Evolutionary conservation across 2,329 filamentous ascomycete genomes (phyloP).

Genomic region (Alternaria brassicicola): DNA sequence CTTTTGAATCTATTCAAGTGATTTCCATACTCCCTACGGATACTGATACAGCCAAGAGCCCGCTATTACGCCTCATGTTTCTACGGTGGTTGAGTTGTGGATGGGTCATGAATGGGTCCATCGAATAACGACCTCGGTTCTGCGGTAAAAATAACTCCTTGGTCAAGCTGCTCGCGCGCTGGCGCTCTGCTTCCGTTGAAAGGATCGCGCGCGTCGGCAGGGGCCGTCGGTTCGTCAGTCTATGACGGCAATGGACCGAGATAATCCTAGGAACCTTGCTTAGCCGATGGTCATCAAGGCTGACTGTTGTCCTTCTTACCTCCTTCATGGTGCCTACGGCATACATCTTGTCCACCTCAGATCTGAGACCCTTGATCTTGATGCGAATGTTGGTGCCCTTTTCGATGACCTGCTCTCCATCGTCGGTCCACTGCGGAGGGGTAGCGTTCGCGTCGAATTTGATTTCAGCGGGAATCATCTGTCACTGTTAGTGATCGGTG

Average conservation of each 20-base stretch:
- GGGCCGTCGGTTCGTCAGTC: background rate
- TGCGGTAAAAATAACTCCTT: background rate
- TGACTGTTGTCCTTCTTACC: constrained; percentile 39
- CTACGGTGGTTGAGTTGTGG: background rate
- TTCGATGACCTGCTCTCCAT: constrained; percentile 91
- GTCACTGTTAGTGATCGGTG: constrained; percentile 32
- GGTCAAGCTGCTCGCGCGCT: background rate
- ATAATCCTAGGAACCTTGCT: constrained; percentile 43
- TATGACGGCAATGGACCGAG: constrained; percentile 46
- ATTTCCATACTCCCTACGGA: background rate
- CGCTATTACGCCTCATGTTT: background rate
- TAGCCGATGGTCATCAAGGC: constrained; percentile 14
- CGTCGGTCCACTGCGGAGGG: constrained; percentile 95
- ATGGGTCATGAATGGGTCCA: background rate
- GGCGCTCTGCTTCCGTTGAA: background rate
- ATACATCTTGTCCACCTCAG: constrained; percentile 93
- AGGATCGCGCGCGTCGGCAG: background rate
- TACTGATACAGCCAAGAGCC: background rate
- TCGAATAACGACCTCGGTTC: background rate
- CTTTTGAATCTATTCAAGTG: background rate
- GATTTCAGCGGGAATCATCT: constrained; percentile 91
- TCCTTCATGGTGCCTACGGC: constrained; percentile 97
- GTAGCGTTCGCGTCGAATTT: constrained; percentile 96
- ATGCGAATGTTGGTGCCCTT: constrained; percentile 91
- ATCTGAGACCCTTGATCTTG: constrained; percentile 91